A percentile compares a stretch with the other conserved stretches of the same genome.
Evolutionary conservation across 2,329 filamentous ascomycete species (phyloP).

Genomic region (Monosporascus sp.): DNA sequence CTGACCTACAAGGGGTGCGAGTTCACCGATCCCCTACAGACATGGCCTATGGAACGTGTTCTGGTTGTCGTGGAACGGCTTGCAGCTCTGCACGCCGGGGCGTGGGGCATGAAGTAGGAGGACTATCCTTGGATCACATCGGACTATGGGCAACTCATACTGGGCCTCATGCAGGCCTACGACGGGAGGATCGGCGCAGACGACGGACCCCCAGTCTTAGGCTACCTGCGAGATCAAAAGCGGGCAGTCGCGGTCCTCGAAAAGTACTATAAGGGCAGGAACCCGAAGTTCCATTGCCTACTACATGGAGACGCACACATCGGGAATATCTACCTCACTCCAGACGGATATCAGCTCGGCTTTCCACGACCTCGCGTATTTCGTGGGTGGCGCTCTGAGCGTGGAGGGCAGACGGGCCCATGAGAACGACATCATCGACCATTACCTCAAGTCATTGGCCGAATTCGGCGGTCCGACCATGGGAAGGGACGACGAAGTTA

Average conservation of each 20-base stretch:
- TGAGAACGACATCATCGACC: conserved; percentile 27
- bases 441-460: conserved; percentile 25
- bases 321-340: conserved; percentile 28
- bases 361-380: conserved; percentile 33
- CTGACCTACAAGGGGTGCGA: conserved; percentile 14
- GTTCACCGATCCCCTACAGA: conserved; percentile 15
- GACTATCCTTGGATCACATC: conserved; percentile 26
- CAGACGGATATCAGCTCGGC: conserved; percentile 25
- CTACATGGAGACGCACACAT: conserved; percentile 31
- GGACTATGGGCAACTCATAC: conserved; percentile 23
- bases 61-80: conserved; percentile 27
- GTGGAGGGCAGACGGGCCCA: conserved; percentile 27
- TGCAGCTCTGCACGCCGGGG: conserved; percentile 27
- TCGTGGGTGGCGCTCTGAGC: conserved; percentile 25
- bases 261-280: conserved; percentile 24
- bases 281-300: conserved; percentile 27
- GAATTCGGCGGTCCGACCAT: conserved; percentile 18
- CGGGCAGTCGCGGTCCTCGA: conserved; percentile 25
- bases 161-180: conserved; percentile 20
- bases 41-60: conserved; percentile 17
- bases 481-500: conserved; percentile 19
- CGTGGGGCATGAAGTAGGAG: conserved; percentile 18
- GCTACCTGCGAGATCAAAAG: conserved; percentile 20
- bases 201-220: conserved; percentile 21
- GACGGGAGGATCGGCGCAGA: conserved; percentile 14